These are phyloP conservation scores for Plenodomus biglobosus DNA, from an alignment of 2,329 filamentous ascomycete species.

Conservation along the genomic window DNA sequence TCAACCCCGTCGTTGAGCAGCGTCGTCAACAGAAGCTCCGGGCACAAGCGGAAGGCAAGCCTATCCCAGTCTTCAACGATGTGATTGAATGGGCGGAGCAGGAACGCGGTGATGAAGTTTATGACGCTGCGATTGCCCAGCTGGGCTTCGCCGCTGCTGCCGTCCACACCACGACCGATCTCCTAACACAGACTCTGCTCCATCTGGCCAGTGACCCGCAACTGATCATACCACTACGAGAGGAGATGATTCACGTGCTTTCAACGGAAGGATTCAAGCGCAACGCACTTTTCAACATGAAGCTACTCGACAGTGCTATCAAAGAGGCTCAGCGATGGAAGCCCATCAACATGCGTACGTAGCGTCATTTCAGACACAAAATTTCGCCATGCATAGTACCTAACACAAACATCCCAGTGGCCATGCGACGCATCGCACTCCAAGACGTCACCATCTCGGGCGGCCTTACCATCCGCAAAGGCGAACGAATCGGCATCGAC, in stretches of 20 bases:
- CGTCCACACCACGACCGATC: slow-evolving; percentile 2
- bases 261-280: neutral
- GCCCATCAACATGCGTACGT: neutral
- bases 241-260: neutral
- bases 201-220: neutral
- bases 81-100: slow-evolving; percentile 1
- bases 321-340: neutral
- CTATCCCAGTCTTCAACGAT: neutral
- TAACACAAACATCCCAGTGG: neutral
- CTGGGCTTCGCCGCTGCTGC: neutral
- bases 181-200: neutral
- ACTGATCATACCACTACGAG: neutral
- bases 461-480: neutral
- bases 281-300: neutral
- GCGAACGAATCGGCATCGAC: neutral
- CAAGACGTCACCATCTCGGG: neutral
- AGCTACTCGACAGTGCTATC: neutral
- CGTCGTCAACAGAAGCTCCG: neutral
- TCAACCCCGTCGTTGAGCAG: neutral
- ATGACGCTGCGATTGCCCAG: neutral
- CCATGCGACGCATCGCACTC: neutral
- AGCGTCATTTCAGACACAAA: no score
- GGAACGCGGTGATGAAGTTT: neutral
- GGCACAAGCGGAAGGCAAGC: neutral
- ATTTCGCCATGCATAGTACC: no score